Percentiles rank a stretch among this genome's conserved stretches.
phyloP scores from a whole-genome alignment of 1,284 basidiomycete genomes.

The Cutaneotrichosporon sp. region DNA sequence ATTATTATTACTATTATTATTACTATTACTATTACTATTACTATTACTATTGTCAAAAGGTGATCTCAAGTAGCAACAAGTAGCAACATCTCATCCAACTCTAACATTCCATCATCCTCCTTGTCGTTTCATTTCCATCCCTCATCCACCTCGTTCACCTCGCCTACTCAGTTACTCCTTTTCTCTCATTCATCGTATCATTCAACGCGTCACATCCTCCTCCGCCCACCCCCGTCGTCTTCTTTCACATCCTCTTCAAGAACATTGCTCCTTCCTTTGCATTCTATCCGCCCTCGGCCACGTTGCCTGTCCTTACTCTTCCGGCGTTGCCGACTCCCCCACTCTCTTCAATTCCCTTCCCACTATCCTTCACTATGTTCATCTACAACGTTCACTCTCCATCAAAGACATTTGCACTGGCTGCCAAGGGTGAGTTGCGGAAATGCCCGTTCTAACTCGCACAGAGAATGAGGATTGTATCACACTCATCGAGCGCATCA shows the following conservation, averaged over 20 bases:
- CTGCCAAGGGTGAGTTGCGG: slow-evolving; percentile 19
- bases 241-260: background rate
- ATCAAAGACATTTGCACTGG: slow-evolving; percentile 34
- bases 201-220: background rate
- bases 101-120: background rate
- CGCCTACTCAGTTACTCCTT: background rate
- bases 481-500: slow-evolving; percentile 39
- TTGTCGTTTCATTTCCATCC: background rate
- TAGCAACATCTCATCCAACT: background rate
- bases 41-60: too few relatives aligned
- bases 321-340: background rate
- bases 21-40: too few relatives aligned
- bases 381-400: slow-evolving; percentile 53
- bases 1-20: too few relatives aligned
- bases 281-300: background rate
- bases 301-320: background rate
- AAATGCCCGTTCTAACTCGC: background rate
- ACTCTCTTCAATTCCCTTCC: background rate
- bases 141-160: background rate
- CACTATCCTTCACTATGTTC: slow-evolving; percentile 30
- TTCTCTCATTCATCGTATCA: background rate
- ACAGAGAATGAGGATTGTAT: slow-evolving; percentile 40
- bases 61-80: too few relatives aligned
- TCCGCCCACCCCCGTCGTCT: background rate
- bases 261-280: background rate